phyloP scores from a whole-genome alignment of 352 stramenopile species.

The Ophiocytium majus region DNA sequence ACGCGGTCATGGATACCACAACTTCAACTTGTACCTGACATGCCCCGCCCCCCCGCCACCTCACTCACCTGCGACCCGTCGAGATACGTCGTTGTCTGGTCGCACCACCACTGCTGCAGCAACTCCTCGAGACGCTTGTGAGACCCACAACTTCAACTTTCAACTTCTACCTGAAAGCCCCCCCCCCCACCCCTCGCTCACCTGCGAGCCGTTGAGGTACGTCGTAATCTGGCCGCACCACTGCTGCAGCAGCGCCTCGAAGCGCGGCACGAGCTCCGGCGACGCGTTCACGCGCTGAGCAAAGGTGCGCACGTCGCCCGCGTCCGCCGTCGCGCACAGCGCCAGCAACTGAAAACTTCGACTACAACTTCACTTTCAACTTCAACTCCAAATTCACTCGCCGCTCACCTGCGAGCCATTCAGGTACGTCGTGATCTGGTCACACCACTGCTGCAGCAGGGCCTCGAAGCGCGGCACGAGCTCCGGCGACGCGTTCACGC shows the following conservation, averaged over 20 bases:
- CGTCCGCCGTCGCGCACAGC: too few relatives aligned
- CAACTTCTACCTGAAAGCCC: too few relatives aligned
- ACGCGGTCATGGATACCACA: too few relatives aligned
- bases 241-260: conserved; percentile 91
- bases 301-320: conserved; percentile 64
- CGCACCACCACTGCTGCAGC: too few relatives aligned
- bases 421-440: conserved; percentile 89
- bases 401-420: conserved; percentile 62
- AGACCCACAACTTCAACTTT: too few relatives aligned
- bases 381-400: conserved; percentile 41
- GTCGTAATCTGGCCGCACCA: conserved; percentile 92
- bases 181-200: conserved; percentile 56
- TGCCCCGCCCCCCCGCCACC: too few relatives aligned
- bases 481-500: conserved; percentile 76
- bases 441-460: conserved; percentile 94
- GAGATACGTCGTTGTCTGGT: too few relatives aligned
- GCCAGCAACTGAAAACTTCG: too few relatives aligned
- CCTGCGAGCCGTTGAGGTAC: conserved; percentile 77
- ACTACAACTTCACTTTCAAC: too few relatives aligned
- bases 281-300: conserved; percentile 75
- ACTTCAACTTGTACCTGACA: too few relatives aligned
- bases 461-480: conserved; percentile 88
- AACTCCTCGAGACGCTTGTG: too few relatives aligned
- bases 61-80: too few relatives aligned
- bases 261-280: conserved; percentile 81